Base-by-base conservation (phyloP, 2,329 filamentous ascomycete species). In the Pestalotiopsis sp. region DNA sequence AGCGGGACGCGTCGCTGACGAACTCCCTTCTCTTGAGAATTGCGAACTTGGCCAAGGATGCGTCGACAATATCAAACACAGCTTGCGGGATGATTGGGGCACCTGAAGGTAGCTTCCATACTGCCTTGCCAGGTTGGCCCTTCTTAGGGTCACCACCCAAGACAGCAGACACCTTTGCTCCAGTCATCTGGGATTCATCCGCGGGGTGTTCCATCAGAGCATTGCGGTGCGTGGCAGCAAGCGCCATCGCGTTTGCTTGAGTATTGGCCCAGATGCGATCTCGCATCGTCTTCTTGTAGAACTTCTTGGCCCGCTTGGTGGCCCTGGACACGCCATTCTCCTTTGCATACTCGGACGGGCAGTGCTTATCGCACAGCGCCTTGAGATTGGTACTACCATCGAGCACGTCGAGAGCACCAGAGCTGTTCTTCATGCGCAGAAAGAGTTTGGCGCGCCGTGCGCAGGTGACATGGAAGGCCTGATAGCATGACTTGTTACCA, bases 381-480 rank as follows among this genome's bases (percentile, higher is more conserved):
- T 98, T 98, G 65, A 98, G 86, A 22, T 94, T 88, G 75, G 92
- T 93, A 67, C 89, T 90, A 69, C 96, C 94, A 70, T 91, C 89
- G 70, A 95, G 89, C 20, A 94, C 89, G 20, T 92, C 91, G 39
- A 93, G 86, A 13, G 89, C 90, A 64, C 93, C 92, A 70, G 95
- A 92, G 66, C 89, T 92, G 64, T 94, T 94, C 81, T 98, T 99
- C 96, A 99, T 99, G 80, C 95, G 95, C 71, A 99, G 84, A 76
- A 93, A 98, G 0, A 99, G 85, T 70, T 91, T 91, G 61, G 94
- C 94, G 74, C 93, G 89, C 66, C 96, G 89, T 26, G 96, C 96
- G 78, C 96, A 99, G 4, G 96, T 98, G 66, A 98, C 94, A 80
- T 99, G 96, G 78, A 99, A 99, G 9, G 96, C 96, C 75, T 95